A percentile compares a stretch with the other conserved stretches of the same genome.
phyloP scores from a whole-genome alignment of 2,329 filamentous ascomycete species.

The Pseudogymnoascus sp. region DNA sequence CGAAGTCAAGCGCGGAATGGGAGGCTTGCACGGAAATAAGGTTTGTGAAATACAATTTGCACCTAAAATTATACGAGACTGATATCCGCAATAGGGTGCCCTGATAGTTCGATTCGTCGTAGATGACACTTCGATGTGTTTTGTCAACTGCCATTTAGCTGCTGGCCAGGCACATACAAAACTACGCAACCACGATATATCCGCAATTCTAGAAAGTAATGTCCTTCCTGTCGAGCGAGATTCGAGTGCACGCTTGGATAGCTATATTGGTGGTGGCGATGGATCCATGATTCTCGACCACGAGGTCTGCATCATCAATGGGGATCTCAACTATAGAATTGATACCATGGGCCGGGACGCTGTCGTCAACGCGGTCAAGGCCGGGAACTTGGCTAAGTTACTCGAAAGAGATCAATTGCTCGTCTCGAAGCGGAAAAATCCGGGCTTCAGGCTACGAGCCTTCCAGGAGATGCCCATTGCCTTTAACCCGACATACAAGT shows the following conservation, averaged over 20 bases:
- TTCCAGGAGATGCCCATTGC: slow-evolving; percentile 88
- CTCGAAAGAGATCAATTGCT: slow-evolving; percentile 91
- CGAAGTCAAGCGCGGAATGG: slow-evolving; percentile 94
- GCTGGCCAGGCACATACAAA: slow-evolving; percentile 88
- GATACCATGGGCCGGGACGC: slow-evolving; percentile 94
- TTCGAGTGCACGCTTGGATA: slow-evolving; percentile 60
- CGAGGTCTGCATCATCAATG: slow-evolving; percentile 93
- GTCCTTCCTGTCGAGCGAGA: slow-evolving; percentile 69
- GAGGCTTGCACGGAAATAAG: slow-evolving; percentile 92
- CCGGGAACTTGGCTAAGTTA: slow-evolving; percentile 74
- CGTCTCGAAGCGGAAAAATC: slow-evolving; percentile 80
- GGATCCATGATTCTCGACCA: slow-evolving; percentile 93
- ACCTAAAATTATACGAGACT: slow-evolving; percentile 10
- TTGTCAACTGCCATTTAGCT: slow-evolving; percentile 95
- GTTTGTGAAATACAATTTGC: slow-evolving; percentile 26
- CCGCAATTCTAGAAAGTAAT: slow-evolving; percentile 75
- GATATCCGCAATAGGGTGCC: slow-evolving; percentile 51
- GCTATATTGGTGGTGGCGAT: slow-evolving; percentile 85
- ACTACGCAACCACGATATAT: slow-evolving; percentile 86
- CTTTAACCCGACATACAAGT: slow-evolving; percentile 96
- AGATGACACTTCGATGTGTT: slow-evolving; percentile 90
- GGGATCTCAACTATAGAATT: slow-evolving; percentile 96
- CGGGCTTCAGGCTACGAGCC: slow-evolving; percentile 76
- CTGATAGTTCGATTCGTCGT: slow-evolving; percentile 85
- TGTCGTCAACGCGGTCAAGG: slow-evolving; percentile 76